A percentile compares a stretch with the other conserved stretches of the same genome.
These are phyloP conservation scores for Trypanosoma grayi DNA, from an alignment of 208 protist species.

Conservation along the genomic window DNA sequence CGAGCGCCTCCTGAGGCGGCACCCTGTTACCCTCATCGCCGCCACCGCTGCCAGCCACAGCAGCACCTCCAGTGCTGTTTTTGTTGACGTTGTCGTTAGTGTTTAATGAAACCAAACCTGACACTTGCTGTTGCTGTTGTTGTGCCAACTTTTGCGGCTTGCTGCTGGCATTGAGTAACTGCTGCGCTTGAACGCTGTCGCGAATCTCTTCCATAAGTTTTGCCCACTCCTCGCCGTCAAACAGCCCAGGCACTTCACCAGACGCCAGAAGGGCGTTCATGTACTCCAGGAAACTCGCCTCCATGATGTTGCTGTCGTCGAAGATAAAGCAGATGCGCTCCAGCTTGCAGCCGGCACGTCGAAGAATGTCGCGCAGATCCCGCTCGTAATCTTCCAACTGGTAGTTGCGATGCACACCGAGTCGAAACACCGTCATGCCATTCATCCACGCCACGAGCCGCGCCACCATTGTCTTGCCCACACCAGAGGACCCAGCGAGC, in stretches of 20 bases:
- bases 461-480: constrained; percentile 98
- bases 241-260: constrained; percentile 98
- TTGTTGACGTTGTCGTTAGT: not conserved
- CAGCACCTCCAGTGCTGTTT: not conserved
- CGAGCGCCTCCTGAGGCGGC: constrained; percentile 3
- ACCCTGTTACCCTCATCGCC: not conserved
- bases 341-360: constrained; percentile 93
- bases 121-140: not conserved
- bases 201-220: constrained; percentile 93
- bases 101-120: constrained; percentile 1
- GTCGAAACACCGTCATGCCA: constrained; percentile 94
- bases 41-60: not conserved
- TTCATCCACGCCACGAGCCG: constrained; percentile 98
- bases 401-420: constrained; percentile 97
- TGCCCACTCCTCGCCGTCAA: constrained; percentile 97
- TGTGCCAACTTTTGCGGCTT: constrained; percentile 1
- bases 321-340: constrained; percentile 99
- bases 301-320: constrained; percentile 99
- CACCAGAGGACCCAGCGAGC: constrained; percentile 95
- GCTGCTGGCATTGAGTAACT: constrained; percentile 21
- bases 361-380: constrained; percentile 96
- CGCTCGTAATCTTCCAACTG: constrained; percentile 96
- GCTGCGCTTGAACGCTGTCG: constrained; percentile 41
- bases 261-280: constrained; percentile 99
- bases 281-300: constrained; percentile 98